A percentile compares a stretch with the other conserved stretches of the same genome.
phyloP scores from a whole-genome alignment of 768 basidiomycete species.

The Dictyophora rubrovolvata region DNA sequence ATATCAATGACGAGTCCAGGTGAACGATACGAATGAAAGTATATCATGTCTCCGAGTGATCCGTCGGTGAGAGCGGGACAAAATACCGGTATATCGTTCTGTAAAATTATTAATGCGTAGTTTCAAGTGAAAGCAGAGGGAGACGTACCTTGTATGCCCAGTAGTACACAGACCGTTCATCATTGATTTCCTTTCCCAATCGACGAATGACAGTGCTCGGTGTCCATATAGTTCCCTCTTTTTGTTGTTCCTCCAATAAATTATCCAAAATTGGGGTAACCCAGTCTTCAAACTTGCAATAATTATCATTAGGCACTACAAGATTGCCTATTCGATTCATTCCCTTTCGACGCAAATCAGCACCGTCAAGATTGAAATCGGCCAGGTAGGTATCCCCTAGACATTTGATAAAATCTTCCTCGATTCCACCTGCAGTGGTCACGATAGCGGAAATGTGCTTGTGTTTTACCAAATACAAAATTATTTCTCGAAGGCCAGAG shows the following conservation, averaged over 20 bases:
- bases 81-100: constrained; percentile 99
- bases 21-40: constrained; percentile 90
- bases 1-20: constrained; percentile 87
- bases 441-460: constrained; percentile 83
- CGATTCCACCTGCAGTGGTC: constrained; percentile 96
- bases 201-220: constrained; percentile 90
- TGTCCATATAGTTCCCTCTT: constrained; percentile 64
- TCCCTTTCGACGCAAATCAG: constrained; percentile 75
- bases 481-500: constrained; percentile 88
- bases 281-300: constrained; percentile 99
- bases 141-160: constrained; percentile 95
- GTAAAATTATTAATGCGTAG: constrained; percentile 11
- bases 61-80: constrained; percentile 98
- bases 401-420: constrained; percentile 99
- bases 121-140: background rate
- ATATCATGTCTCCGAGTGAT: constrained; percentile 97
- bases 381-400: constrained; percentile 93
- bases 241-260: constrained; percentile 84
- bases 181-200: constrained; percentile 93
- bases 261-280: constrained; percentile 85
- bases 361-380: constrained; percentile 87
- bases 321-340: constrained; percentile 97
- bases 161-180: constrained; percentile 96
- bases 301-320: constrained; percentile 94
- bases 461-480: constrained; percentile 87